Conservation (phyloP, 177 flowering plant species). For the Vitis hybrid region DNA sequence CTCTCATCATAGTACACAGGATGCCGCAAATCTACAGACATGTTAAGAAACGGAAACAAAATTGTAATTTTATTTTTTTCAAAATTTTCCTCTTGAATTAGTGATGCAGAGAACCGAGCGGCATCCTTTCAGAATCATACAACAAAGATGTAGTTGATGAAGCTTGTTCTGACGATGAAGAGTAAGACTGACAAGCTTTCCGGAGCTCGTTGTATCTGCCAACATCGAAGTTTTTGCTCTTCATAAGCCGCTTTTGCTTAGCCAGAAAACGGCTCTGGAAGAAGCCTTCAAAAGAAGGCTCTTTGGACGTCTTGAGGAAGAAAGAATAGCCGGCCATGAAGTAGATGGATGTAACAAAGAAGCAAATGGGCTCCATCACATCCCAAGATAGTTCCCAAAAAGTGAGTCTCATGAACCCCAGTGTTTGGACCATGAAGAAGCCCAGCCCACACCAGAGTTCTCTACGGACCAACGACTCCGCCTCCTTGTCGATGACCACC, state of each 20-base stretch:
- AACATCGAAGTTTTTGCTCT: slow-evolving; percentile 39
- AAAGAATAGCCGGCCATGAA: slow-evolving; percentile 65
- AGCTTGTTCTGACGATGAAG: background rate
- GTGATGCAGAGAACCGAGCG: too few relatives aligned
- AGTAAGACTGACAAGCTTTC: slow-evolving; percentile 11
- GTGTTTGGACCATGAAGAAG: slow-evolving; percentile 52
- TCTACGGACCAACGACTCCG: slow-evolving; percentile 37
- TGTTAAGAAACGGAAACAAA: too few relatives aligned
- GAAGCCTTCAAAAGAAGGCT: slow-evolving; percentile 72
- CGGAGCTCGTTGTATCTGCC: slow-evolving; percentile 45
- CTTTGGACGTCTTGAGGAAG: slow-evolving; percentile 63
- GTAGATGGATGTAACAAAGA: slow-evolving; percentile 62
- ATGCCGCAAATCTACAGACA: too few relatives aligned
- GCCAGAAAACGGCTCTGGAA: slow-evolving; percentile 51
- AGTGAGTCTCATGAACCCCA: slow-evolving; percentile 71
- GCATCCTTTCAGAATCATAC: too few relatives aligned
- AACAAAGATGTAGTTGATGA: too few relatives aligned
- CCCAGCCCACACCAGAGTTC: slow-evolving; percentile 68
- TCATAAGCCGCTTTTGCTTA: slow-evolving; percentile 51
- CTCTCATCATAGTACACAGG: too few relatives aligned
- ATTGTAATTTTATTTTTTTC: too few relatives aligned
- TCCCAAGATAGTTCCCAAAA: slow-evolving; percentile 88
- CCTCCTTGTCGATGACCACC: slow-evolving; percentile 43
- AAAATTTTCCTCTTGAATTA: too few relatives aligned
- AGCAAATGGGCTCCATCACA: slow-evolving; percentile 85